These are phyloP conservation scores for Tolypocladium album DNA, from an alignment of 2,329 filamentous ascomycete genomes.

Conservation along the genomic window DNA sequence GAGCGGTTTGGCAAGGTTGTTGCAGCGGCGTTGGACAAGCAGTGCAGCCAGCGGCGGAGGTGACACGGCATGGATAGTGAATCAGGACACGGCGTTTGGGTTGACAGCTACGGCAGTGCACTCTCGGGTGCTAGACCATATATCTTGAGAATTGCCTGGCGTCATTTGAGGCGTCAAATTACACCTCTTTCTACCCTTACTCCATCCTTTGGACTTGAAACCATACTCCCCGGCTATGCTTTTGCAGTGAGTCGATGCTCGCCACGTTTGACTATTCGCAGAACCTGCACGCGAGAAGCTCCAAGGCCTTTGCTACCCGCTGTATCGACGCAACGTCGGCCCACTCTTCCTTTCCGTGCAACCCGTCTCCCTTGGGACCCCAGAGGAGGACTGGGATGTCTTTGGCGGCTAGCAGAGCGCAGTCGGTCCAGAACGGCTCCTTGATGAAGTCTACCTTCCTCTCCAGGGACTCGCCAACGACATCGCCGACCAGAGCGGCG, in stretches of 20 bases:
- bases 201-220: neutral
- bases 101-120: neutral
- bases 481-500: constrained; percentile 17
- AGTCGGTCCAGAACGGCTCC: constrained; percentile 37
- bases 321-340: constrained; percentile 31
- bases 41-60: constrained; percentile 1
- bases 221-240: neutral
- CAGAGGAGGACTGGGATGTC: constrained; percentile 36
- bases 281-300: constrained; percentile 15
- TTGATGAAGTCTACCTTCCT: constrained; percentile 13
- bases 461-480: constrained; percentile 16
- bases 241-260: neutral
- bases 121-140: neutral
- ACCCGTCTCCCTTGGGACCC: constrained; percentile 34
- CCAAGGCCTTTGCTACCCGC: constrained; percentile 18
- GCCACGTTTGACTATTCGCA: constrained; percentile 7
- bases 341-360: constrained; percentile 40
- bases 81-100: neutral
- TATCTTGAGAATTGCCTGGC: neutral
- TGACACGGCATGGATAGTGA: neutral
- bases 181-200: neutral
- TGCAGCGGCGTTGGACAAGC: constrained; percentile 6
- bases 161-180: neutral
- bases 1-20: constrained; percentile 10
- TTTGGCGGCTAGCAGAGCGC: constrained; percentile 30